Conservation (phyloP, 2,329 filamentous ascomycete genomes). For the Penicillium sp. region DNA sequence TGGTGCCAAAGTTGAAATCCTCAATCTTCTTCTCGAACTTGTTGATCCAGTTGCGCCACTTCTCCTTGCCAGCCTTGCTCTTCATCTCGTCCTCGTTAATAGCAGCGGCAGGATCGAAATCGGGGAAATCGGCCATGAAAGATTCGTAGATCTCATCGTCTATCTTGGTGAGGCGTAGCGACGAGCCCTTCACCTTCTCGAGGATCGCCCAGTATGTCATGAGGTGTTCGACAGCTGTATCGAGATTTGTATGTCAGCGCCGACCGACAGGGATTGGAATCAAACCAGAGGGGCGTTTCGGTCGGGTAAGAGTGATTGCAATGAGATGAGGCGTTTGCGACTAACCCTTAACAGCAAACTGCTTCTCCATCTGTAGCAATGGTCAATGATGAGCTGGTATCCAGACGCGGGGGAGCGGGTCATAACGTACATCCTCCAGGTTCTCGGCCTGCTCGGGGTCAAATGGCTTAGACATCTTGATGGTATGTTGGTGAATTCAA, state of each 20-base stretch:
- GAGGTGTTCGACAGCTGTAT: slow-evolving; percentile 84
- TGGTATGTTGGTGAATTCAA: slow-evolving; percentile 11
- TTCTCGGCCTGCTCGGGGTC: slow-evolving; percentile 71
- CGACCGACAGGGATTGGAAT: not conserved
- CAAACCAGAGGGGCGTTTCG: not conserved
- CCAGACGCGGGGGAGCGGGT: not conserved
- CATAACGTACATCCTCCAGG: slow-evolving; percentile 66
- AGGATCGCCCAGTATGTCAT: slow-evolving; percentile 97
- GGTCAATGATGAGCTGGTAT: slow-evolving; percentile 32
- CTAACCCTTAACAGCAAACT: slow-evolving; percentile 93
- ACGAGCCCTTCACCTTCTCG: slow-evolving; percentile 86
- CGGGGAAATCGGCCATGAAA: slow-evolving; percentile 85
- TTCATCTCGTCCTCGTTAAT: slow-evolving; percentile 97
- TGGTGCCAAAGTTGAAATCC: slow-evolving; percentile 97
- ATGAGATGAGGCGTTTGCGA: not conserved
- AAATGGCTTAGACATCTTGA: slow-evolving; percentile 52
- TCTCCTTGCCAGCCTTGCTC: slow-evolving; percentile 92
- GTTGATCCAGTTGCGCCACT: slow-evolving; percentile 94
- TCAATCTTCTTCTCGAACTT: slow-evolving; percentile 92
- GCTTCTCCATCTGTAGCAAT: slow-evolving; percentile 84
- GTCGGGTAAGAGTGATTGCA: not conserved
- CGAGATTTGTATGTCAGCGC: slow-evolving; percentile 17
- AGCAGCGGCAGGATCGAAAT: slow-evolving; percentile 81
- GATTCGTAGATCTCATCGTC: slow-evolving; percentile 95
- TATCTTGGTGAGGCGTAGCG: slow-evolving; percentile 86